A percentile compares a stretch with the other conserved stretches of the same genome.
These are phyloP conservation scores for Skeletonema grethae DNA, from an alignment of 108 stramenopile genomes.

Conservation along the genomic window DNA sequence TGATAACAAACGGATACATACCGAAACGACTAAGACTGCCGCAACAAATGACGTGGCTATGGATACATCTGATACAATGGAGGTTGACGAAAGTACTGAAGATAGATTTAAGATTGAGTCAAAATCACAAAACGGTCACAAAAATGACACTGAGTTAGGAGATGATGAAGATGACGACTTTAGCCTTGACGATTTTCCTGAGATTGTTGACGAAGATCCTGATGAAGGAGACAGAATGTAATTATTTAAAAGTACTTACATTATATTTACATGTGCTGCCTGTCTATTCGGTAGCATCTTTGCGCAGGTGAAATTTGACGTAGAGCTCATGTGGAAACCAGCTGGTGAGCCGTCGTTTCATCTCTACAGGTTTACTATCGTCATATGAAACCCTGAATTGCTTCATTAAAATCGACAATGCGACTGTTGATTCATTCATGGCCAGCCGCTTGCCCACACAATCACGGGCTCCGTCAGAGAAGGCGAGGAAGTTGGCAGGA, in stretches of 20 bases:
- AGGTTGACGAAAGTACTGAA: conserved; percentile 4
- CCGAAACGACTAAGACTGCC: neutral
- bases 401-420: neutral
- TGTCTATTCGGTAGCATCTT: neutral
- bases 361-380: neutral
- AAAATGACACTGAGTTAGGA: neutral
- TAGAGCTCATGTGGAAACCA: neutral
- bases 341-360: neutral
- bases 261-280: no score
- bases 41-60: no score
- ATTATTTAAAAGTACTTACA: neutral
- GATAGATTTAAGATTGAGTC: neutral
- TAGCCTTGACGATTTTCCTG: conserved; percentile 47
- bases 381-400: neutral
- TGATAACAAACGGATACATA: neutral
- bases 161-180: conserved; percentile 24
- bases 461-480: conserved; percentile 1
- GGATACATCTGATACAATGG: neutral
- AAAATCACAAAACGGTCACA: neutral
- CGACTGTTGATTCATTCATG: neutral
- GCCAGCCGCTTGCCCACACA: neutral
- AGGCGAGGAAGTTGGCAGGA: neutral
- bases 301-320: neutral
- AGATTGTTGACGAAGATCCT: conserved; percentile 46
- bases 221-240: conserved; percentile 48